Percentiles rank a stretch among this genome's conserved stretches.
Conservation (phyloP, 768 basidiomycete genomes). For the Pleurotus djamor region DNA sequence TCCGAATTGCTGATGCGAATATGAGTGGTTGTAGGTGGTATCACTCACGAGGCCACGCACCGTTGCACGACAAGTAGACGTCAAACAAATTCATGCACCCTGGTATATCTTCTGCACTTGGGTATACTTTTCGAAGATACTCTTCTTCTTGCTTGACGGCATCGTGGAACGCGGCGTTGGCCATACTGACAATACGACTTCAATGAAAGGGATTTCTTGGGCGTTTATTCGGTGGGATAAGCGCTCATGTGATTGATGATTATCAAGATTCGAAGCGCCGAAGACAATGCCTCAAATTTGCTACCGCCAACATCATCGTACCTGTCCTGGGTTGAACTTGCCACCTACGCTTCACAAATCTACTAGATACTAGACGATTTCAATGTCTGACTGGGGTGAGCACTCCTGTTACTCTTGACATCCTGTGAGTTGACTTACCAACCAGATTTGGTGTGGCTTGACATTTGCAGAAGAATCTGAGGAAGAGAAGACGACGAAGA, state of each 20-base stretch:
- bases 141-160: slow-evolving; percentile 67
- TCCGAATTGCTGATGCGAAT: slow-evolving; percentile 56
- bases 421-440: slow-evolving; percentile 6
- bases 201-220: too few species aligned
- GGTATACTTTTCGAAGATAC: slow-evolving; percentile 64
- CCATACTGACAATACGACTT: too few species aligned
- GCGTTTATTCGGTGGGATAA: not conserved
- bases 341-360: not conserved
- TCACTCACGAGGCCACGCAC: slow-evolving; percentile 30
- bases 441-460: not conserved
- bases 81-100: slow-evolving; percentile 78
- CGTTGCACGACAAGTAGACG: slow-evolving; percentile 68
- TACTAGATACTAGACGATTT: not conserved
- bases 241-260: slow-evolving; percentile 3
- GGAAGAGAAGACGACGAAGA: slow-evolving; percentile 27
- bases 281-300: slow-evolving; percentile 1
- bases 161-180: slow-evolving; percentile 48
- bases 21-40: slow-evolving; percentile 9
- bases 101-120: slow-evolving; percentile 77
- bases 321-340: not conserved
- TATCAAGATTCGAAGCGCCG: not conserved
- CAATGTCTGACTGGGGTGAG: slow-evolving; percentile 42
- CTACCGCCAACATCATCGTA: not conserved
- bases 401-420: slow-evolving; percentile 1
- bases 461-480: slow-evolving; percentile 32